Conservation (phyloP, 2,329 filamentous ascomycete genomes). For the Alternaria metachromatica region DNA sequence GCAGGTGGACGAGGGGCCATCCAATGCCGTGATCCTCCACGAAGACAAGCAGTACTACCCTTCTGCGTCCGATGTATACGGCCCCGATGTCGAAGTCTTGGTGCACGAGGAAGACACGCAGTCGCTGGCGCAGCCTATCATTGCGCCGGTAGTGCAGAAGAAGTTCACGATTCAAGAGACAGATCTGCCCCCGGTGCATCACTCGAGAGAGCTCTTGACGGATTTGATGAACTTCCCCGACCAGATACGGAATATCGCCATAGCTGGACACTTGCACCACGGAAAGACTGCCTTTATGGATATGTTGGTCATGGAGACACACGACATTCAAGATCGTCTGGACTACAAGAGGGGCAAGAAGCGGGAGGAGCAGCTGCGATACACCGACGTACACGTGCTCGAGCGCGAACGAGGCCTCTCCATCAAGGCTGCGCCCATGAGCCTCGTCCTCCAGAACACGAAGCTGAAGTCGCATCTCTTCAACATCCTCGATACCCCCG, state of each 20-base stretch:
- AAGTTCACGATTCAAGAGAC: constrained; percentile 95
- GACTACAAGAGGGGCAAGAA: constrained; percentile 82
- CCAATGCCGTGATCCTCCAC: constrained; percentile 95
- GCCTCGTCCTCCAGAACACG: constrained; percentile 82
- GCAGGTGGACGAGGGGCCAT: constrained; percentile 91
- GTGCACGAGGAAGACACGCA: constrained; percentile 98
- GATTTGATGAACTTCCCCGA: constrained; percentile 96
- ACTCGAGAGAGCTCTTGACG: constrained; percentile 89
- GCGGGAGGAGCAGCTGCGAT: constrained; percentile 87
- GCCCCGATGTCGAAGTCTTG: constrained; percentile 89
- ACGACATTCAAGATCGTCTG: constrained; percentile 79
- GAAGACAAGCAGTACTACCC: constrained; percentile 99
- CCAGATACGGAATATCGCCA: constrained; percentile 88
- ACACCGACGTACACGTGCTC: constrained; percentile 89
- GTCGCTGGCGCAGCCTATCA: constrained; percentile 87
- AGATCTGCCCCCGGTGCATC: constrained; percentile 86
- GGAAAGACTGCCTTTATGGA: constrained; percentile 99
- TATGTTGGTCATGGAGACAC: constrained; percentile 95
- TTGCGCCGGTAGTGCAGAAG: constrained; percentile 90
- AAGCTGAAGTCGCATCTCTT: constrained; percentile 94
- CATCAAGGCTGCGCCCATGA: constrained; percentile 94
- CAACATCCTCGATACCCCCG: constrained; percentile 94
- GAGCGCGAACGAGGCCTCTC: constrained; percentile 91
- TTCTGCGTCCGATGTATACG: constrained; percentile 95
- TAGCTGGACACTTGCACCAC: constrained; percentile 93